Evolutionary conservation across 2,329 filamentous ascomycete genomes (phyloP), one percentile per base, ranked within the genome.

Genomic region (Colletotrichum lini): DNA sequence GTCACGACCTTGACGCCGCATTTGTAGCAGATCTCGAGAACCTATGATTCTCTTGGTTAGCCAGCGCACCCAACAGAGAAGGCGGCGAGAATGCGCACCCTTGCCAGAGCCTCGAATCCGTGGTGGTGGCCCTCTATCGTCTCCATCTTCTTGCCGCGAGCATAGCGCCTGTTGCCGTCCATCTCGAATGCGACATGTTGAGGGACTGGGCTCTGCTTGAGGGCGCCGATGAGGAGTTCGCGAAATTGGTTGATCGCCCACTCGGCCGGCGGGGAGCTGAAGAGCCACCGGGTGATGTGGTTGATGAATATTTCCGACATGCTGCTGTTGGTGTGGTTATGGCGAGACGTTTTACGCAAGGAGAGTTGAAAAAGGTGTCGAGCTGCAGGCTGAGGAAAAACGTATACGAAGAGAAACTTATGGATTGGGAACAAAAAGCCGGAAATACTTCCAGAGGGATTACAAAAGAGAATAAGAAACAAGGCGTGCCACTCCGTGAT

Each of bases 141-240:
- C 85, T 99, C 96, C 80, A 99, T 98, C 74, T 96, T 91, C 83
- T 96, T 94, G 73, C 88, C 93, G 73, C 94, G 89, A 16, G 96
- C 96, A 84, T 97, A 99, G 56, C 96, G 92, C 77, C 96, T 87
- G 83, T 99, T 99, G 67, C 96, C 96, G 80, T 99, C 96, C 96
- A 99, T 99, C 76, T 98, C 96, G 79, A 99, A 99, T n/a, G 96
- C 96, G 72, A 99, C 90, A 89, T 99, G 96, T 78, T 94, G 92
- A 12, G 96, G 96, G 66, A 99, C 92, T 2, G 95, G 94, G 0
- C 96, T 96, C 82, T 98, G 96, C 78, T 92, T 92, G 65, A 98
- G 84, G 60, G 95, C 93, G 65, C 94, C 94, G 76, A 99, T 96
- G 73, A 98, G 87, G 61, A 98, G 85, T 80, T 97, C 94, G 74